phyloP scores from a whole-genome alignment of 2,329 filamentous ascomycete genomes.

The Microascus cirrosus region DNA sequence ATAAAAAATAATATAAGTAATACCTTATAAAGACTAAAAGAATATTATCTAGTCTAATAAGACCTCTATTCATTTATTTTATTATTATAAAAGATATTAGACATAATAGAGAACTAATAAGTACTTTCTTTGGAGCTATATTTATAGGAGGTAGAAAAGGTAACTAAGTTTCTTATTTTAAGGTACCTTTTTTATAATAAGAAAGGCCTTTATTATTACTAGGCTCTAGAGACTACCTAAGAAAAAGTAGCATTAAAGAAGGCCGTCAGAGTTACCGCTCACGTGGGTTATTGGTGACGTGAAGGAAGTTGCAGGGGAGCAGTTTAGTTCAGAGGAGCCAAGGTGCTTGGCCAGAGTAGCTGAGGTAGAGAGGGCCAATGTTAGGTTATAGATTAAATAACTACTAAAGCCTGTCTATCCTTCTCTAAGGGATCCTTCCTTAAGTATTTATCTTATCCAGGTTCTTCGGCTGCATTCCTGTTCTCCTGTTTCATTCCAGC shows the following conservation, averaged over 20 bases:
- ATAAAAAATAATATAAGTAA: neutral
- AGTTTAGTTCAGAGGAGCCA: no score
- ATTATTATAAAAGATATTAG: constrained; percentile 1
- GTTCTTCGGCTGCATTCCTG: no score
- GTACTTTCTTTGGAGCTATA: constrained; percentile 4
- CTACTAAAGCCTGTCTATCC: no score
- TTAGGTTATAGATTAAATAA: no score
- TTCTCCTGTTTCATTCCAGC: no score
- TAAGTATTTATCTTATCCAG: no score
- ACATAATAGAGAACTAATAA: neutral
- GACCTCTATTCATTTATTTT: neutral
- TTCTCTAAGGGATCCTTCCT: no score
- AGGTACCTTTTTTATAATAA: constrained; percentile 9
- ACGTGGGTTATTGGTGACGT: no score
- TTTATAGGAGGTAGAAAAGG: constrained; percentile 3
- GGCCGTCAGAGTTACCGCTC: no score
- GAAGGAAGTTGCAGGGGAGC: no score
- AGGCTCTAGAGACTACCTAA: constrained; percentile 8
- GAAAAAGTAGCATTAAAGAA: constrained; percentile 3
- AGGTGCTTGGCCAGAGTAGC: no score
- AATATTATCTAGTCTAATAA: constrained; percentile 4
- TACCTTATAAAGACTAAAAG: neutral
- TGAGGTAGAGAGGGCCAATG: no score
- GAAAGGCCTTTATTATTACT: constrained; percentile 10
- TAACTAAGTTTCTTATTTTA: constrained; percentile 9